Percentiles rank a stretch among this genome's conserved stretches.
phyloP scores from a whole-genome alignment of 192 early-diverging fungal species.

The Coemansia sp. region DNA sequence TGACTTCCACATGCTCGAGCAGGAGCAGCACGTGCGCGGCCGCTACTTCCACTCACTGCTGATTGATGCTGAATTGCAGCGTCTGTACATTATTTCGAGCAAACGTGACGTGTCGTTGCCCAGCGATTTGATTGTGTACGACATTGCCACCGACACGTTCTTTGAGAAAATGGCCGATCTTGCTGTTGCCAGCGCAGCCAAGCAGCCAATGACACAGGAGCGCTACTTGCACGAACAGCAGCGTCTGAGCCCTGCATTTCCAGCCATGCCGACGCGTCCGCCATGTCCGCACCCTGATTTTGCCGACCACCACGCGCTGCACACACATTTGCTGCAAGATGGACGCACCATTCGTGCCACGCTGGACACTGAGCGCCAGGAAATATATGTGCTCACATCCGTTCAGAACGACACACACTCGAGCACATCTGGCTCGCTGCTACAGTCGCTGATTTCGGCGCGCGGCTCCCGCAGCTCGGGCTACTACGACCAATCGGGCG shows the following conservation, averaged over 20 bases:
- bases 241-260: constrained; percentile 12
- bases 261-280: constrained; percentile 11
- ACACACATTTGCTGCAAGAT: constrained; percentile 44
- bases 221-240: constrained; percentile 40
- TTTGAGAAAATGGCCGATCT: constrained; percentile 60
- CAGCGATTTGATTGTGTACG: constrained; percentile 80
- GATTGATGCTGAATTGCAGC: constrained; percentile 67
- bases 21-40: constrained; percentile 68
- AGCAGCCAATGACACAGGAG: constrained; percentile 42
- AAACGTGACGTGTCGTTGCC: constrained; percentile 81
- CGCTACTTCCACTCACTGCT: constrained; percentile 92
- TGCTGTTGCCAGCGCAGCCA: constrained; percentile 8
- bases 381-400: constrained; percentile 76
- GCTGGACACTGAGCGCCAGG: constrained; percentile 72
- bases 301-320: constrained; percentile 23
- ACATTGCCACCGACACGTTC: constrained; percentile 75
- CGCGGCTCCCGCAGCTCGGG: constrained; percentile 18
- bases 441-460: constrained; percentile 26
- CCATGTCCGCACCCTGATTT: constrained; percentile 19
- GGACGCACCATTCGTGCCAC: constrained; percentile 65
- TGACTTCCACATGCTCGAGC: constrained; percentile 57
- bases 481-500: constrained; percentile 12
- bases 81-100: constrained; percentile 87
- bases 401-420: constrained; percentile 36
- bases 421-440: constrained; percentile 5